These are phyloP conservation scores for Iris pallida DNA, from an alignment of 116 monocot genomes.

Conservation along the genomic window DNA sequence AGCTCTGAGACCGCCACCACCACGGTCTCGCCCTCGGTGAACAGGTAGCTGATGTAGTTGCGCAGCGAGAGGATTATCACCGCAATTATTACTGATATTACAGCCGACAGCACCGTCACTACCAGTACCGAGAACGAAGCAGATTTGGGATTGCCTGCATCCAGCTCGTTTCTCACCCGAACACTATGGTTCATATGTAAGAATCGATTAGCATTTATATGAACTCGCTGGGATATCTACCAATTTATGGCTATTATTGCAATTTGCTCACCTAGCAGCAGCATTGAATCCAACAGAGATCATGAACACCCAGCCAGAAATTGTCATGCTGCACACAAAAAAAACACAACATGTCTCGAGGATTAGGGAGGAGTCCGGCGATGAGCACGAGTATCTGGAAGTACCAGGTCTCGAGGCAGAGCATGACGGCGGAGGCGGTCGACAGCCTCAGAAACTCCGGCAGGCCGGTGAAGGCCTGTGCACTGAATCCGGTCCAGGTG, in stretches of 20 bases:
- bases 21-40: conserved; percentile 79
- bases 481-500: conserved; percentile 72
- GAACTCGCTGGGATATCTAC: no score
- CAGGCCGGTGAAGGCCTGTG: conserved; percentile 53
- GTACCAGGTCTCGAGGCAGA: conserved; percentile 83
- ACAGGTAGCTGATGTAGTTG: conserved; percentile 65
- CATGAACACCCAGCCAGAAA: conserved; percentile 90
- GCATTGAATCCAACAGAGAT: conserved; percentile 89
- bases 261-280: conserved; percentile 79
- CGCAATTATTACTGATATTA: conserved; percentile 37
- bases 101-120: conserved; percentile 43
- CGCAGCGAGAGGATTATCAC: conserved; percentile 39
- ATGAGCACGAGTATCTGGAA: conserved; percentile 75
- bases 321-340: conserved; percentile 54
- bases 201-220: no score
- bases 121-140: conserved; percentile 74
- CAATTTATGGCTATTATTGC: no score
- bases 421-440: conserved; percentile 73
- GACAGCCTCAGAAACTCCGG: conserved; percentile 63
- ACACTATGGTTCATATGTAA: conserved; percentile 47
- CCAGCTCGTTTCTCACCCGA: conserved; percentile 86
- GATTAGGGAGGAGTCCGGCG: conserved; percentile 64
- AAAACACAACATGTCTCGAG: no score
- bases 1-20: conserved; percentile 72
- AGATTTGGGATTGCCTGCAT: conserved; percentile 69